Percentiles rank a stretch among this genome's conserved stretches.
These are phyloP conservation scores for Cryptococcus sp. DNA, from an alignment of 1,284 basidiomycete species.

Conservation along the genomic window DNA sequence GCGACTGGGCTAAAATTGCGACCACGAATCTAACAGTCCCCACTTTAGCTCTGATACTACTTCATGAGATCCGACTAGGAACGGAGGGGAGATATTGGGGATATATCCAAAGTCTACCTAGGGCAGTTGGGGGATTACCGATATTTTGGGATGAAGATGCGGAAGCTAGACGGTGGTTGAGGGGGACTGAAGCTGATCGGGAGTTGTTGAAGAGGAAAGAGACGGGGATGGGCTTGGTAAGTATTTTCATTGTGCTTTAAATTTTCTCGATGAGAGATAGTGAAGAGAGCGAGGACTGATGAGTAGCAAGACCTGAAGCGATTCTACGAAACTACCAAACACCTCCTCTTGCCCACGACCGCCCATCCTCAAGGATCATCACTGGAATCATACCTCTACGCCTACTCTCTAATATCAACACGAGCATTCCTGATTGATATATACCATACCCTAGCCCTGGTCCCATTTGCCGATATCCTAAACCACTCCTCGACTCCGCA, in stretches of 20 bases:
- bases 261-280: no score
- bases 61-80: constrained; percentile 45
- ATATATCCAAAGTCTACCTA: constrained; percentile 47
- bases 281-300: no score
- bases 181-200: constrained; percentile 41
- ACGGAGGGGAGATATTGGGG: constrained; percentile 36
- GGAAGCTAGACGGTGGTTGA: constrained; percentile 28
- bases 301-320: constrained; percentile 26
- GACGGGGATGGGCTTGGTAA: constrained; percentile 34
- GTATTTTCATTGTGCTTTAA: constrained; percentile 8
- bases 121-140: constrained; percentile 29
- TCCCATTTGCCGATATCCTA: constrained; percentile 86
- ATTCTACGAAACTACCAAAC: constrained; percentile 25
- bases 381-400: constrained; percentile 59
- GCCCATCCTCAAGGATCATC: constrained; percentile 30
- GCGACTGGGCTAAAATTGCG: not conserved
- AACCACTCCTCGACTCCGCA: constrained; percentile 58
- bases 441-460: constrained; percentile 79
- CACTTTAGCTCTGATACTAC: constrained; percentile 44
- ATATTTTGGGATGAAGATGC: constrained; percentile 46
- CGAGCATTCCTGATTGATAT: constrained; percentile 82
- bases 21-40: constrained; percentile 13
- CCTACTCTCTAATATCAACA: constrained; percentile 77
- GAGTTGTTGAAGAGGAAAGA: constrained; percentile 30
- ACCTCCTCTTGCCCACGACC: constrained; percentile 25